Conservation (phyloP, 768 basidiomycete species). For the Brasilioporus rufonigricans region DNA sequence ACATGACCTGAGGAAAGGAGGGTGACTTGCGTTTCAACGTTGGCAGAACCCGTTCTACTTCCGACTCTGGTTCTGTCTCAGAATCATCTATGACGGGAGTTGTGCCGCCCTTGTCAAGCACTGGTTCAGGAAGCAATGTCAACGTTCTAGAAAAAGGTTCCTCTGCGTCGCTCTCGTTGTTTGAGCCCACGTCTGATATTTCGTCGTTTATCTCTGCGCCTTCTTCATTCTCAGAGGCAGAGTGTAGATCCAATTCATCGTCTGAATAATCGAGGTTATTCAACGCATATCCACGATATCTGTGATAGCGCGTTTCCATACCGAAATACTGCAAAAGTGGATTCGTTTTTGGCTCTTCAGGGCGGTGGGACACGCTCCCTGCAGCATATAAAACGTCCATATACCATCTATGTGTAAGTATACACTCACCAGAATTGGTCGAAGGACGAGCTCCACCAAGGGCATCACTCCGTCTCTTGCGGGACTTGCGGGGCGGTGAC, state of each 20-base stretch:
- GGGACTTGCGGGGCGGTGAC: conserved; percentile 18
- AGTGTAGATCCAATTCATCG: conserved; percentile 47
- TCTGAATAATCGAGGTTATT: conserved; percentile 23
- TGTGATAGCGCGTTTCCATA: conserved; percentile 16
- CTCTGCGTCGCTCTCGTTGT: conserved; percentile 26
- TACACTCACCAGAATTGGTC: conserved; percentile 11
- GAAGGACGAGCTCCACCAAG: conserved; percentile 3
- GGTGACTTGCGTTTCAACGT: conserved; percentile 27
- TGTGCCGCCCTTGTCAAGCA: neutral
- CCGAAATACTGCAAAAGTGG: conserved; percentile 52
- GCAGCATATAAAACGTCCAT: neutral
- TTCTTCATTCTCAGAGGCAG: conserved; percentile 45
- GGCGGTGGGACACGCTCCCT: conserved; percentile 5
- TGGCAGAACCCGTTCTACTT: conserved; percentile 6
- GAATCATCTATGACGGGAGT: conserved; percentile 20
- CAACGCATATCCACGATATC: neutral
- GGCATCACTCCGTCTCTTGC: conserved; percentile 11
- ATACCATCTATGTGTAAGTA: neutral
- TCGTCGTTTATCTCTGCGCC: conserved; percentile 19
- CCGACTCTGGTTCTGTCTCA: conserved; percentile 36
- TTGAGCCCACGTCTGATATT: conserved; percentile 14
- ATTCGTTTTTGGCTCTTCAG: conserved; percentile 28
- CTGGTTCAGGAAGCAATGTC: conserved; percentile 8
- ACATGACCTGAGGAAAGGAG: conserved; percentile 4
- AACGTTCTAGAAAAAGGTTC: conserved; percentile 26